phyloP scores from a whole-genome alignment of 2,329 filamentous ascomycete species.

The Apiospora pterosperma region DNA sequence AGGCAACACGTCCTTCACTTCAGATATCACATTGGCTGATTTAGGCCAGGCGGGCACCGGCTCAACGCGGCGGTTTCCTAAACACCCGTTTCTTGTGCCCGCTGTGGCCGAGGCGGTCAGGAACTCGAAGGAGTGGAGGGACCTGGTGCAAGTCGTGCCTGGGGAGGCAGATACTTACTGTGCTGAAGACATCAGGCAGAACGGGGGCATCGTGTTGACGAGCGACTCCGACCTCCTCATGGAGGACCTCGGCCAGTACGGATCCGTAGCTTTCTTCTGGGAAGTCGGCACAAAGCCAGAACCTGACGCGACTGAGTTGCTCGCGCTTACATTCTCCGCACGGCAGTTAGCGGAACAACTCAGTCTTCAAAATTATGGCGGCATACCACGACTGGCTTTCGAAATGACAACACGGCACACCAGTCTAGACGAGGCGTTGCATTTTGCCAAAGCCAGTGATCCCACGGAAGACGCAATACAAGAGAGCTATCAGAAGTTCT shows the following conservation, averaged over 20 bases:
- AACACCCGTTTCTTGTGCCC: slow-evolving; percentile 70
- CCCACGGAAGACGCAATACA: slow-evolving; percentile 11
- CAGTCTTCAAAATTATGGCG: slow-evolving; percentile 22
- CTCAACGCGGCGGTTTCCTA: slow-evolving; percentile 25
- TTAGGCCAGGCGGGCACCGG: neutral
- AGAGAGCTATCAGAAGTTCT: slow-evolving; percentile 17
- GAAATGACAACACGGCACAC: slow-evolving; percentile 16
- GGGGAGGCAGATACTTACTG: slow-evolving; percentile 86
- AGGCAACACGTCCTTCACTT: neutral
- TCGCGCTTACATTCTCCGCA: slow-evolving; percentile 33
- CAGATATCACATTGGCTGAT: neutral
- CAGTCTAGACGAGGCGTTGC: slow-evolving; percentile 16
- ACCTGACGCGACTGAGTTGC: slow-evolving; percentile 8
- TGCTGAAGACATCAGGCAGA: slow-evolving; percentile 56
- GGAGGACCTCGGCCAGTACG: slow-evolving; percentile 61
- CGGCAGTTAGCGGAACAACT: slow-evolving; percentile 21
- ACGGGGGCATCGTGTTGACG: slow-evolving; percentile 62
- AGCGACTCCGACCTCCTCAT: slow-evolving; percentile 86
- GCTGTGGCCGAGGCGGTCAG: slow-evolving; percentile 69
- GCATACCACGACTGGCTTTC: slow-evolving; percentile 26
- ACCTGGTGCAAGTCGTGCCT: slow-evolving; percentile 58
- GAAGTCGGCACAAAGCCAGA: slow-evolving; percentile 47
- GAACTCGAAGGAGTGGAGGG: slow-evolving; percentile 36
- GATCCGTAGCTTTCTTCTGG: slow-evolving; percentile 65
- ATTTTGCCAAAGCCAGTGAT: slow-evolving; percentile 18